phyloP scores from a whole-genome alignment of 192 early-diverging fungal species.

The Blastocladiella britannica region DNA sequence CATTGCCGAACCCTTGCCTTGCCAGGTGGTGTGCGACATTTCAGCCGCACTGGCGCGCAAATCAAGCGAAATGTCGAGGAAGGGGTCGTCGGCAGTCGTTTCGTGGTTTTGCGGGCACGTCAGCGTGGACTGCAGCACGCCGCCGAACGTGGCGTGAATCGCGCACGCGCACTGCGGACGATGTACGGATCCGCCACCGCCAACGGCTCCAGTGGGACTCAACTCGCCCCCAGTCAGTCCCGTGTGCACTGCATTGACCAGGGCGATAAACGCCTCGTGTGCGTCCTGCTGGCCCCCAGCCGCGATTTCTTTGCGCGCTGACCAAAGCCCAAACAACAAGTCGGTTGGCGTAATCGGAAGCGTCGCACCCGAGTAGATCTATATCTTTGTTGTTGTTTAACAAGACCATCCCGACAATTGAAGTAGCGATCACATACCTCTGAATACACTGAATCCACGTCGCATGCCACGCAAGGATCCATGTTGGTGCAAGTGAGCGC shows the following conservation, averaged over 20 bases:
- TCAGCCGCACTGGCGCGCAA: conserved; percentile 25
- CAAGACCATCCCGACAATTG: not conserved
- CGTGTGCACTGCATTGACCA: conserved; percentile 67
- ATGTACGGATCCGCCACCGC: not conserved
- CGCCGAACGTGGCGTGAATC: conserved; percentile 76
- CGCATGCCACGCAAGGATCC: conserved; percentile 72
- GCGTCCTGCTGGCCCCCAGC: conserved; percentile 91
- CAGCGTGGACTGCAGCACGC: conserved; percentile 72
- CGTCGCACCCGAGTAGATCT: conserved; percentile 46
- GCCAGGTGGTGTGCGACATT: too few species aligned
- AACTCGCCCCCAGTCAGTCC: conserved; percentile 29
- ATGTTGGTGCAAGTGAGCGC: conserved; percentile 32
- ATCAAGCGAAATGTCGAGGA: conserved; percentile 79
- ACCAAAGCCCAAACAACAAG: conserved; percentile 80
- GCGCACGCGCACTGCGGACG: conserved; percentile 60
- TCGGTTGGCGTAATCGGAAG: conserved; percentile 59
- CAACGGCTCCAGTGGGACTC: conserved; percentile 11
- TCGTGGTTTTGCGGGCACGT: too few species aligned
- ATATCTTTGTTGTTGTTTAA: not conserved
- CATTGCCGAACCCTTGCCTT: too few species aligned
- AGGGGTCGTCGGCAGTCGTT: too few species aligned
- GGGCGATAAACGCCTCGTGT: conserved; percentile 88
- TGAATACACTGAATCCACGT: conserved; percentile 62
- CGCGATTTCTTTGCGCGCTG: conserved; percentile 61
- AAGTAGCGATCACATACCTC: conserved; percentile 22